Evolutionary conservation across 352 stramenopile genomes (phyloP), one percentile per base, ranked within the genome.

Genomic region (Pythium coloratum): DNA sequence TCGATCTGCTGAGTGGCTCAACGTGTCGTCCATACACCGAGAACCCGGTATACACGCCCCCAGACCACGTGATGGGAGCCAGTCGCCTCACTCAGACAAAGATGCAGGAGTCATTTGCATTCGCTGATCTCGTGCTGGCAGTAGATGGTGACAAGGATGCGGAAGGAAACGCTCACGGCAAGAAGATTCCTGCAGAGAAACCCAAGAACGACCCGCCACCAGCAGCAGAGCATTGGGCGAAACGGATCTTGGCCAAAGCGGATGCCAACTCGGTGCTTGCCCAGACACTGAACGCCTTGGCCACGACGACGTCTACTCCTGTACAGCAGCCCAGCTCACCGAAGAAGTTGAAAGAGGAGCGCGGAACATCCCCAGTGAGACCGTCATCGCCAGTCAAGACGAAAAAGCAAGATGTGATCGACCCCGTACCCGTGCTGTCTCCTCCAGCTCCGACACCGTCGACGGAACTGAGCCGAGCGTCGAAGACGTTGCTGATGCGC

Each of bases 401-500:
- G 30, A 71, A 62, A 18, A 56, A 30, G 24, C n/a, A 8, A 6
- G 6, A 38, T 6, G 10, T 20, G 3, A 28, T 54, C 10, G 12
- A 61, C 16, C 6, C 30, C 1, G 40, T 69, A 14, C 54, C 59
- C 3, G 28, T 67, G 20, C 53, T 50, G 20, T 32, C 55, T 7
- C 26, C 60, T 18, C 40, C 38, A 8, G 34, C 54, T 30, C 16
- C n/a, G 2, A 28, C 66, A 1, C 62, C 72, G 46, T 78, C 76
- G 20, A 78, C 79, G 1, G 78, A 94, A 46, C 74, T 98, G 10
- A 92, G 81, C 55, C 76, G 92, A 0, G 92, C 89, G 2, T 95
- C 89, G 2, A 93, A 92, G 67, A 90, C 92, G 5, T 67, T 94
- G 7, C 72, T 98, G 10, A 88, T 81, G 61, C 84, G 90, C 1